Evolutionary conservation across 176 grass and related monocot genomes (phyloP), one percentile per base, ranked within the genome.

Genomic region (Coix lacrymajobi): DNA sequence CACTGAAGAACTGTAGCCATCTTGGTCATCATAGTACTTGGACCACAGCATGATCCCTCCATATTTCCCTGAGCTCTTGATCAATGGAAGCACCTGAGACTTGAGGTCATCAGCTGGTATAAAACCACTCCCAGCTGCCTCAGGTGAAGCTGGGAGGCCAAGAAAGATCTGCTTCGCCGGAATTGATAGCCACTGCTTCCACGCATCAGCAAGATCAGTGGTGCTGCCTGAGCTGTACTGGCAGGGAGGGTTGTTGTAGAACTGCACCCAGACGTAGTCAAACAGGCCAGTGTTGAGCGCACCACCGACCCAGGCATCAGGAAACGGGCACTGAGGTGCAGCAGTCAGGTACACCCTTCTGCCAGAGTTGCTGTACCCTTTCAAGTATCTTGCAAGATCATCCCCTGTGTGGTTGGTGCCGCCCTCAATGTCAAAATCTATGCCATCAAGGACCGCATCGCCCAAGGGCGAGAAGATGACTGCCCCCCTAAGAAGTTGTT

Each of bases 401-500:
- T 86, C 86, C 90, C 90, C 90, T 86, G 83, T 86, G 83, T 88
- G 26, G 43, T 24, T 76, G 3, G 86, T 86, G 61, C 83, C 79
- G 2, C 86, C 90, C 75, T 92, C 86, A 14, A 89, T 92, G 86
- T 89, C 87, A 7, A 89, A 89, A 64, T 89, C 77, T 0, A 89
- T 51, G 77, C 82, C 77, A 51, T 51, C 46, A 19, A 51, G 46
- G 16, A 51, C 16, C 0, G 46, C 46, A 51, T 51, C 46, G 1
- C 87, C 82, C 5, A 89, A 62, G 3, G 82, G 38, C 87, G 43
- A 0, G 82, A 70, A 9, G 87, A 81, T 5, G 87, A 81, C 31
- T 69, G 8, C 0, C 77, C 83, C 9, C 87, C 82, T 9, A 85
- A 1, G 78, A 81, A 89, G 52, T 81, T 85, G 68, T 85, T 85